These are phyloP conservation scores for Raphanus hybrid DNA, from an alignment of 441 rosid species.

Conservation along the genomic window DNA sequence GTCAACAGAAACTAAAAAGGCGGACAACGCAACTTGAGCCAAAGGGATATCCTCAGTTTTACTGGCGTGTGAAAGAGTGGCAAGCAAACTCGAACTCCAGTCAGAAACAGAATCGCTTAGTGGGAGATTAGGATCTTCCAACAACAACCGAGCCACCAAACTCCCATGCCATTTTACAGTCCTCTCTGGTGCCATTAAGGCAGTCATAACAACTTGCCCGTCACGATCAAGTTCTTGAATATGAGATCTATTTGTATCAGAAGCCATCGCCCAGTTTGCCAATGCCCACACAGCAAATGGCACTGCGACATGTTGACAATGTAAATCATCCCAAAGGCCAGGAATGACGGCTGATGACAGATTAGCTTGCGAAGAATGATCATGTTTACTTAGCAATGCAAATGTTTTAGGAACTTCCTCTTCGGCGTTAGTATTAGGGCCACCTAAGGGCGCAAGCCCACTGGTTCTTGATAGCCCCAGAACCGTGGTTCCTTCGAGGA, in stretches of 20 bases:
- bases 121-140: conserved; percentile 84
- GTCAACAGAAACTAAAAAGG: conserved; percentile 82
- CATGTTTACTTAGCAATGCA: conserved; percentile 62
- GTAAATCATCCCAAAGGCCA: conserved; percentile 99
- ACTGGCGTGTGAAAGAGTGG: conserved; percentile 79
- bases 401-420: conserved; percentile 53
- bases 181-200: conserved; percentile 94
- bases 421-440: conserved; percentile 44
- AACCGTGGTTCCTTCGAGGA: conserved; percentile 87
- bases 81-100: conserved; percentile 93
- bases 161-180: conserved; percentile 99
- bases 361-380: conserved; percentile 56
- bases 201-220: conserved; percentile 87
- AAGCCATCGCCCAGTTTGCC: conserved; percentile 98
- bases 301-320: conserved; percentile 94
- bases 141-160: conserved; percentile 81
- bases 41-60: conserved; percentile 83
- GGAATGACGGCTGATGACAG: conserved; percentile 87
- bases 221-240: conserved; percentile 94
- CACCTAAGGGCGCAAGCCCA: conserved; percentile 55
- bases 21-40: conserved; percentile 83
- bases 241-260: conserved; percentile 72
- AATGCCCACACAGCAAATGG: conserved; percentile 99
- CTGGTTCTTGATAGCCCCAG: conserved; percentile 77
- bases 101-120: conserved; percentile 84